Conservation (phyloP, 345 rosid genomes). For the Citrus cavaleriei region DNA sequence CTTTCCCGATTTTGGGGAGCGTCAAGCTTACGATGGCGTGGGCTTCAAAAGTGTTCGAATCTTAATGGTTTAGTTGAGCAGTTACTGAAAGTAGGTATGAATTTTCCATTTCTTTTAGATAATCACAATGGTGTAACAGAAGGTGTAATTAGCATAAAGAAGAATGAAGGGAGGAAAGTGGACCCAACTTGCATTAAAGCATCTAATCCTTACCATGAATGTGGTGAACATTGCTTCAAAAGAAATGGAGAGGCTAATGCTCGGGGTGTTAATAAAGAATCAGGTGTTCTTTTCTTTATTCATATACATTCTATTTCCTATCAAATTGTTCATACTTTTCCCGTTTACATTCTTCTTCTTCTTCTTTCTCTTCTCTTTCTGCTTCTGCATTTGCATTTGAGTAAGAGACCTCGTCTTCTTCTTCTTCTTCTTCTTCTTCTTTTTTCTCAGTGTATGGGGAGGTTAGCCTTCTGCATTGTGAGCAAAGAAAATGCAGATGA, state of each 20-base stretch:
- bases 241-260: slow-evolving; percentile 24
- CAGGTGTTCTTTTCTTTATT: slow-evolving; percentile 36
- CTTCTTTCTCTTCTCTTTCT: not conserved
- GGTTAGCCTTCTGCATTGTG: not conserved
- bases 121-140: slow-evolving; percentile 30
- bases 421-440: not conserved
- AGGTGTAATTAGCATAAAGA: slow-evolving; percentile 30
- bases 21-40: not conserved
- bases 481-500: not conserved
- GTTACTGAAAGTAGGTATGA: slow-evolving; percentile 8
- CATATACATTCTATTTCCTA: slow-evolving; percentile 1
- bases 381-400: not conserved
- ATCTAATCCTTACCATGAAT: slow-evolving; percentile 56
- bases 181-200: slow-evolving; percentile 41
- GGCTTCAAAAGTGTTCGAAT: not conserved
- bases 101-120: slow-evolving; percentile 24
- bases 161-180: slow-evolving; percentile 36
- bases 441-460: not conserved
- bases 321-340: not conserved
- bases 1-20: not conserved
- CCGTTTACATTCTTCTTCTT: not conserved
- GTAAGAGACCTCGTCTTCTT: not conserved
- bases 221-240: slow-evolving; percentile 43
- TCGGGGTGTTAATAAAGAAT: slow-evolving; percentile 29
- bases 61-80: slow-evolving; percentile 1